Percentiles rank a stretch among this genome's conserved stretches.
These are phyloP conservation scores for Claviceps spartinae DNA, from an alignment of 2,329 filamentous ascomycete species.

Conservation along the genomic window DNA sequence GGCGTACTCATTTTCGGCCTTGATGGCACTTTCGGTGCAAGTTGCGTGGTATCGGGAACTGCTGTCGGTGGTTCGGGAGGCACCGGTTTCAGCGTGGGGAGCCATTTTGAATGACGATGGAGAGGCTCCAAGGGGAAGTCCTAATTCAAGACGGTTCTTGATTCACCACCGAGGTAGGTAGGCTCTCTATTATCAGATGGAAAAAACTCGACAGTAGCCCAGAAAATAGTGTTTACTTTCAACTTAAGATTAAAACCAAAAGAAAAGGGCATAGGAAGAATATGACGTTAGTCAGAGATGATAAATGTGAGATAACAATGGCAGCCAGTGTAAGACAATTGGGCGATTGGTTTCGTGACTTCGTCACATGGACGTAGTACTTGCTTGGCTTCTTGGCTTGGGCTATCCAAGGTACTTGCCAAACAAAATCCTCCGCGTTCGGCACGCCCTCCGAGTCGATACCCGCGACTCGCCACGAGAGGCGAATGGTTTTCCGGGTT, in stretches of 20 bases:
- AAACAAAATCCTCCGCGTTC: not conserved
- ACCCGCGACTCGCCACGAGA: not conserved
- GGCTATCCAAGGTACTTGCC: not conserved
- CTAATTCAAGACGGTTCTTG: not conserved
- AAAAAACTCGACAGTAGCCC: not conserved
- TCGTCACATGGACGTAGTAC: not conserved
- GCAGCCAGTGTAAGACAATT: not conserved
- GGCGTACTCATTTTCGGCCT: conserved; percentile 68
- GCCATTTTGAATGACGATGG: conserved; percentile 32
- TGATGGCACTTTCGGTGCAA: conserved; percentile 68
- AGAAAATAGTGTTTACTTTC: not conserved
- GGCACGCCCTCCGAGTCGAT: not conserved
- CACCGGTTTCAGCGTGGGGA: conserved; percentile 39
- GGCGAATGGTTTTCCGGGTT: not conserved
- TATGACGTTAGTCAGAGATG: not conserved
- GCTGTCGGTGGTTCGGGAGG: conserved; percentile 13
- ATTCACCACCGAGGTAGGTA: not conserved
- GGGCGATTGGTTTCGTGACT: not conserved
- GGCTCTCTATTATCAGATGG: not conserved
- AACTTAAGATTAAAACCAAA: not conserved
- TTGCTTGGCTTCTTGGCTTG: not conserved
- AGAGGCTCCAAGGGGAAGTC: not conserved
- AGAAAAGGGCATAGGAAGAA: not conserved
- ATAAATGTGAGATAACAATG: not conserved
- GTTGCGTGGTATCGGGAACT: conserved; percentile 52